Evolutionary conservation across 148 eudicot genomes (phyloP).

Genomic region (Polygonum aviculare): DNA sequence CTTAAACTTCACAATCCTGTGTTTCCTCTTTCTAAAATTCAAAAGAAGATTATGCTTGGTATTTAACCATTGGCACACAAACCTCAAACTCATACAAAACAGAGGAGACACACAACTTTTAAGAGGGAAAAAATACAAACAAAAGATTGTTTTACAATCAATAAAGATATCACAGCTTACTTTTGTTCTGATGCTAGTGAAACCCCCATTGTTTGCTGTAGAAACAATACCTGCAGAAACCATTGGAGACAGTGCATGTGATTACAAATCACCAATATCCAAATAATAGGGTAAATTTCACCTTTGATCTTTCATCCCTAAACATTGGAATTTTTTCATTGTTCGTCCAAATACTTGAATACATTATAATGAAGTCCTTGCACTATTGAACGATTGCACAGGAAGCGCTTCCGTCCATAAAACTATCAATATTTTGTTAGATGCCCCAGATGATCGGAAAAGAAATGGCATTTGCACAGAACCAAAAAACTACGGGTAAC

Average conservation of each 20-base stretch:
- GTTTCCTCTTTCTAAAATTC: background rate
- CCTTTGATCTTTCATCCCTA: background rate
- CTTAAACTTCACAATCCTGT: background rate
- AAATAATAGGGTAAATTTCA: background rate
- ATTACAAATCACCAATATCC: background rate
- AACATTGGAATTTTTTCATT: background rate
- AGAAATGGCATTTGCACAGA: background rate
- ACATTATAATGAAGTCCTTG: background rate
- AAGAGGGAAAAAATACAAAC: background rate
- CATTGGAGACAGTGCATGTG: background rate
- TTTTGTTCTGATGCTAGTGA: conserved; percentile 78
- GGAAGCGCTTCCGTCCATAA: background rate
- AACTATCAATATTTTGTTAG: background rate
- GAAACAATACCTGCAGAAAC: conserved; percentile 65
- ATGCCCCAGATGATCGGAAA: background rate
- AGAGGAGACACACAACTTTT: background rate
- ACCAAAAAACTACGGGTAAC: background rate
- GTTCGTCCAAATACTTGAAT: background rate
- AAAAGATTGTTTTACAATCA: background rate
- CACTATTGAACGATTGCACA: background rate
- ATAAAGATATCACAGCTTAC: conserved; percentile 24
- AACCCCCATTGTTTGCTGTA: conserved; percentile 91
- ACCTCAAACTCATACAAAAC: background rate
- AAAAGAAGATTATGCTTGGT: background rate
- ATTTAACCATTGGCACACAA: background rate